These are phyloP conservation scores for Luzula sylvatica DNA, from an alignment of 176 grass and related monocot species.

Conservation along the genomic window DNA sequence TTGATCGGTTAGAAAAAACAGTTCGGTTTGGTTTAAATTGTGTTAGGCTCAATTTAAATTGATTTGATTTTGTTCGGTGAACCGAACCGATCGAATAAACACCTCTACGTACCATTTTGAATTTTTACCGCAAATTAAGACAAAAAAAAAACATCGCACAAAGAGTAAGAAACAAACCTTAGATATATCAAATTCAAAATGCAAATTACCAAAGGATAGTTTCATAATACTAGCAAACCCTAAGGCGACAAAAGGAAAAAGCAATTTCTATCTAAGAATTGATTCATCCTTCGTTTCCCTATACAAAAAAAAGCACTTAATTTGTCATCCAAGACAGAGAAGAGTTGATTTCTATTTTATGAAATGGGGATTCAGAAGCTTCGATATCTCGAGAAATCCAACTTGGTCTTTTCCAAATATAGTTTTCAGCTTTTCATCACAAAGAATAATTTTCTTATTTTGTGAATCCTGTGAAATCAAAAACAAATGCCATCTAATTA, in stretches of 20 bases:
- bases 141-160: conserved; percentile 1
- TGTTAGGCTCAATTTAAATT: too few species aligned
- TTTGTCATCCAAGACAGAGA: conserved; percentile 5
- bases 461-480: conserved; percentile 48
- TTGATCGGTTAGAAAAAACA: too few species aligned
- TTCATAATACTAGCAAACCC: not conserved
- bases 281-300: not conserved
- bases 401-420: conserved; percentile 68
- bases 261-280: not conserved
- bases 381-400: conserved; percentile 83
- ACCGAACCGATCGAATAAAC: too few species aligned
- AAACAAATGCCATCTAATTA: not conserved
- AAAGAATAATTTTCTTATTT: conserved; percentile 65
- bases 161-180: not conserved
- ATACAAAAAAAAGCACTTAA: conserved; percentile 10
- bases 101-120: too few species aligned
- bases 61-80: too few species aligned
- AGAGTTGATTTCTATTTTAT: conserved; percentile 36
- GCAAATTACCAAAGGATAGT: not conserved
- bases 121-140: too few species aligned
- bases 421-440: conserved; percentile 80
- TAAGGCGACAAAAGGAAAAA: not conserved
- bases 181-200: not conserved
- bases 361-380: conserved; percentile 82
- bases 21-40: too few species aligned